phyloP scores from a whole-genome alignment of 768 basidiomycete genomes.

The Xerocomellus intermedius region DNA sequence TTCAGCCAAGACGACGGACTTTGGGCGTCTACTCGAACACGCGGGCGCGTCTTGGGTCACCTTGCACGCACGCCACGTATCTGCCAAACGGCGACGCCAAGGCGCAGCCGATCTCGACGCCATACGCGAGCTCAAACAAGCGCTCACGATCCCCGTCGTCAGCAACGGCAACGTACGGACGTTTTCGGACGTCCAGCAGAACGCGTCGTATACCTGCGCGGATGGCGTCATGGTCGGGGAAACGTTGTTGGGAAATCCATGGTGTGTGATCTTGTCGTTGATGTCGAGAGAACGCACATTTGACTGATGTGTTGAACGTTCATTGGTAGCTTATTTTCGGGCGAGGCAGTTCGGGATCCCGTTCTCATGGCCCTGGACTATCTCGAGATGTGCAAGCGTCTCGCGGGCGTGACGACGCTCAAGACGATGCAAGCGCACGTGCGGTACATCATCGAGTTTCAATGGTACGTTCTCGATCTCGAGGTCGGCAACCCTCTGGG shows the following conservation, averaged over 20 bases:
- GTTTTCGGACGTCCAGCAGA: conserved; percentile 54
- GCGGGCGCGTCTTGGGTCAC: conserved; percentile 70
- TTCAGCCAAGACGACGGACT: conserved; percentile 49
- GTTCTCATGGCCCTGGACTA: conserved; percentile 69
- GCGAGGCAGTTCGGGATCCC: conserved; percentile 53
- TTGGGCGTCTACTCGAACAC: conserved; percentile 59
- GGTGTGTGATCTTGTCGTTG: conserved; percentile 39
- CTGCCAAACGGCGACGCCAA: conserved; percentile 64
- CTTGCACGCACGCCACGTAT: conserved; percentile 72
- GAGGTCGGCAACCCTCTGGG: background rate
- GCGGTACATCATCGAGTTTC: conserved; percentile 63
- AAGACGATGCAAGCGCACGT: conserved; percentile 60
- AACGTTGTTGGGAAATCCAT: conserved; percentile 70
- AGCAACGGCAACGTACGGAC: conserved; percentile 78
- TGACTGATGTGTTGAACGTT: background rate
- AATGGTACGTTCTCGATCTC: conserved; percentile 49
- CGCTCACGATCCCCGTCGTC: conserved; percentile 55
- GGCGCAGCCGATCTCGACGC: conserved; percentile 67
- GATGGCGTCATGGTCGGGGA: conserved; percentile 84
- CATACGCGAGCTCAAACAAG: conserved; percentile 54
- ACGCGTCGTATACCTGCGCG: conserved; percentile 55
- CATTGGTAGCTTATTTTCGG: conserved; percentile 52
- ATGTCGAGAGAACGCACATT: background rate
- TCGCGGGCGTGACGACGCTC: conserved; percentile 49
- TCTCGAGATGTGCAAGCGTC: conserved; percentile 54